phyloP scores from a whole-genome alignment of 768 basidiomycete genomes.

The Termitomyces heimii region DNA sequence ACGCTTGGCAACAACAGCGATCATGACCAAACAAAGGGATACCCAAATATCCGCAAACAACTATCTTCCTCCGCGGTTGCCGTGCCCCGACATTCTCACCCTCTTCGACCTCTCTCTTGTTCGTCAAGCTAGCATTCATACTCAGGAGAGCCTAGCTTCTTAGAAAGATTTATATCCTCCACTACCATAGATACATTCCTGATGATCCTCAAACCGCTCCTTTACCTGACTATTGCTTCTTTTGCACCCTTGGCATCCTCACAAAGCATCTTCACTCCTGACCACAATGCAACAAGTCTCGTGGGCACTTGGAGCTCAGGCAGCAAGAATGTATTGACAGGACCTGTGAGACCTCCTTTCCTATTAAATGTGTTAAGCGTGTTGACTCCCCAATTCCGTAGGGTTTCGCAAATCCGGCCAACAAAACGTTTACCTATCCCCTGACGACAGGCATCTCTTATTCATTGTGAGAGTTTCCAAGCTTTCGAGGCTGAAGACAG shows the following conservation, averaged over 20 bases:
- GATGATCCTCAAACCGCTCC: conserved; percentile 36
- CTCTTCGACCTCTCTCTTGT: conserved; percentile 10
- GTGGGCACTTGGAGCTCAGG: conserved; percentile 87
- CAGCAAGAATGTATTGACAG: conserved; percentile 69
- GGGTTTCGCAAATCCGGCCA: conserved; percentile 83
- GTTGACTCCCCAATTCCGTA: conserved; percentile 23
- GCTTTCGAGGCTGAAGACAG: not conserved
- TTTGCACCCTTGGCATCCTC: conserved; percentile 27
- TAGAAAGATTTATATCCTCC: not conserved
- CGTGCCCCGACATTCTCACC: conserved; percentile 12
- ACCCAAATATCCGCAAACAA: conserved; percentile 16
- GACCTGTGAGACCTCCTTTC: conserved; percentile 54
- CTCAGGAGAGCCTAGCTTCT: conserved; percentile 2
- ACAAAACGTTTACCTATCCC: conserved; percentile 81
- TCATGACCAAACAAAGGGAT: conserved; percentile 6
- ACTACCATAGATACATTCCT: conserved; percentile 14
- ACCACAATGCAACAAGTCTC: conserved; percentile 66
- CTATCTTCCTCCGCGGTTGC: conserved; percentile 7
- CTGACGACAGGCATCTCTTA: conserved; percentile 79
- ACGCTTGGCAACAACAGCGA: not conserved
- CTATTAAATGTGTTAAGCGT: not conserved
- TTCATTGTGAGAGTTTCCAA: conserved; percentile 65
- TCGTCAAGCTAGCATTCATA: conserved; percentile 6
- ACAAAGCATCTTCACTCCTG: conserved; percentile 36
- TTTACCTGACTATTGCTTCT: conserved; percentile 33